Percentiles rank a stretch among this genome's conserved stretches.
Conservation (phyloP, 768 basidiomycete species). For the Hypsizygus marmoreus region DNA sequence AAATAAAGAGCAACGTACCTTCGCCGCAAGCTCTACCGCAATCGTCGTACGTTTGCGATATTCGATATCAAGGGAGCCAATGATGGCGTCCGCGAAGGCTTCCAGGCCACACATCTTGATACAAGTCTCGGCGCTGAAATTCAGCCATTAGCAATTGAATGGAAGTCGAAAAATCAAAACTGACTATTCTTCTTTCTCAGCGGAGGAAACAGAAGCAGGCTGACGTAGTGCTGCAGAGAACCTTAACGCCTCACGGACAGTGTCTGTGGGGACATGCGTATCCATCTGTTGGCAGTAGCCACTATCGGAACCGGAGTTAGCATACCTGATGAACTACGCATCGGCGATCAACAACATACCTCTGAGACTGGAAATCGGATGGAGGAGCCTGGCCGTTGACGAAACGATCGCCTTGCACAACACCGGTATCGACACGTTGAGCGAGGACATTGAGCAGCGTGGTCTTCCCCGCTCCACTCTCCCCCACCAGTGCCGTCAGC, state of each 20-base stretch:
- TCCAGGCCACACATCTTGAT: constrained; percentile 61
- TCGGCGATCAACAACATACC: constrained; percentile 24
- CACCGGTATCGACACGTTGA: constrained; percentile 46
- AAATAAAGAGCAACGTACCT: no score
- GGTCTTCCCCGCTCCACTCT: constrained; percentile 54
- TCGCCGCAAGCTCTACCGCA: constrained; percentile 84
- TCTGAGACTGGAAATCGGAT: constrained; percentile 64
- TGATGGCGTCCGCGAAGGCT: constrained; percentile 63
- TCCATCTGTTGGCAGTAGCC: constrained; percentile 90
- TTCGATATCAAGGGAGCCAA: constrained; percentile 67
- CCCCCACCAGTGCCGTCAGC: constrained; percentile 77
- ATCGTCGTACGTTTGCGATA: constrained; percentile 83
- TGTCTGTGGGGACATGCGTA: constrained; percentile 71
- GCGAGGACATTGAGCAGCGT: constrained; percentile 62
- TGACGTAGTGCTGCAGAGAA: constrained; percentile 84
- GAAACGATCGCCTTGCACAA: constrained; percentile 51
- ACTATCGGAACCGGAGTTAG: constrained; percentile 31
- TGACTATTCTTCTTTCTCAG: constrained; percentile 81
- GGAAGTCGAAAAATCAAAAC: constrained; percentile 27
- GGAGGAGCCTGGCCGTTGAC: constrained; percentile 58
- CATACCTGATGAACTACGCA: neutral
- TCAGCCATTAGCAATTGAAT: neutral
- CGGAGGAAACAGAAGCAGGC: constrained; percentile 58
- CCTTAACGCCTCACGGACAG: constrained; percentile 78
- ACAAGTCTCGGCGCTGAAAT: no score